Evolutionary conservation across 139 green algal genomes (phyloP).

Genomic region (Zygnema circumcarinatum): DNA sequence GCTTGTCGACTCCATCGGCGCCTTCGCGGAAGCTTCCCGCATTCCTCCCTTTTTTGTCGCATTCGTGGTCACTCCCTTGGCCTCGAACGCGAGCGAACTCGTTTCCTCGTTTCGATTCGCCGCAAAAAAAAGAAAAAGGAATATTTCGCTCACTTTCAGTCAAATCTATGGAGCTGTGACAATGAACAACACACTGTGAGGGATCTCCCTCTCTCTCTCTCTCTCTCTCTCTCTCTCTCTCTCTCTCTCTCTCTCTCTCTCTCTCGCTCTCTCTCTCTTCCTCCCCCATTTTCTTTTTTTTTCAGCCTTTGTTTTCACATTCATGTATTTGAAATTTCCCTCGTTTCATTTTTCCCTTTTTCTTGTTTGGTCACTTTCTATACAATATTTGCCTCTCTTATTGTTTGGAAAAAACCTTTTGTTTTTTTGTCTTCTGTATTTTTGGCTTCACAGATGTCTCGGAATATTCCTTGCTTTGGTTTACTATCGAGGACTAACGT

Average conservation of each 20-base stretch:
- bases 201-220: background rate
- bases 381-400: background rate
- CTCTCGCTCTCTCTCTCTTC: background rate
- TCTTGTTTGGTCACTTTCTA: background rate
- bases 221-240: background rate
- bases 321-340: too few species aligned
- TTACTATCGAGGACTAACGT: constrained; percentile 63
- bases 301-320: too few species aligned
- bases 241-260: background rate
- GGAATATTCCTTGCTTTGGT: constrained; percentile 76
- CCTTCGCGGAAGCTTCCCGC: constrained; percentile 65
- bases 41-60: constrained; percentile 75
- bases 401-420: background rate
- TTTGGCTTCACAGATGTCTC: constrained; percentile 53
- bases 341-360: too few species aligned
- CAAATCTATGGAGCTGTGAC: constrained; percentile 76
- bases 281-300: too few species aligned
- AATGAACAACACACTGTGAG: constrained; percentile 79
- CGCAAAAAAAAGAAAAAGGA: constrained; percentile 64
- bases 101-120: constrained; percentile 73
- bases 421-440: background rate
- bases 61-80: constrained; percentile 70
- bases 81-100: constrained; percentile 73
- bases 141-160: constrained; percentile 72
- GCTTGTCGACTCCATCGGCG: constrained; percentile 64